These are phyloP conservation scores for Candida coquimbonensis DNA, from an alignment of 805 yeast genomes.

Conservation along the genomic window DNA sequence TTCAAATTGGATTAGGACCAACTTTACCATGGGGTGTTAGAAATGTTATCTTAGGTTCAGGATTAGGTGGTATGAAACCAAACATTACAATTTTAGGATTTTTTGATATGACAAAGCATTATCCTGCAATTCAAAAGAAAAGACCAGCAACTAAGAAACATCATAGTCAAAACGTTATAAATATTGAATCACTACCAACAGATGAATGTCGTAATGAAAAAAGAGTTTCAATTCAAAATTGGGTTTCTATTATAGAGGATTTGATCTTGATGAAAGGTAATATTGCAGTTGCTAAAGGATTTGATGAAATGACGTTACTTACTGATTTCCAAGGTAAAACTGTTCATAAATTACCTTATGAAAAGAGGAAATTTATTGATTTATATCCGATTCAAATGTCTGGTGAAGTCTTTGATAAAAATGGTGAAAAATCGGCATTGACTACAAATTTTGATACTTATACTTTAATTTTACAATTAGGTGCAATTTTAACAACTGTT, in stretches of 20 bases:
- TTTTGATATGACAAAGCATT: slow-evolving; percentile 50
- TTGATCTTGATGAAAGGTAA: slow-evolving; percentile 81
- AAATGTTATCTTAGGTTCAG: slow-evolving; percentile 86
- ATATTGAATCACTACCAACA: slow-evolving; percentile 57
- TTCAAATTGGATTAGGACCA: slow-evolving; percentile 86
- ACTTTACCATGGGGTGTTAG: slow-evolving; percentile 91
- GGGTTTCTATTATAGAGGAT: slow-evolving; percentile 93
- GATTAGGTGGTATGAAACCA: slow-evolving; percentile 98
- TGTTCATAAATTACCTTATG: slow-evolving; percentile 24
- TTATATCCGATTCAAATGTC: slow-evolving; percentile 97
- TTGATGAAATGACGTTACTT: slow-evolving; percentile 63
- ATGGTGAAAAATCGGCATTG: slow-evolving; percentile 57
- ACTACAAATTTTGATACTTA: slow-evolving; percentile 95
- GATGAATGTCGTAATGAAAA: slow-evolving; percentile 69
- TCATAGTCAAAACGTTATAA: slow-evolving; percentile 19
- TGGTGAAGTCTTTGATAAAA: slow-evolving; percentile 60
- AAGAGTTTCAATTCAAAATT: slow-evolving; percentile 63
- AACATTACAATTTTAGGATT: slow-evolving; percentile 91
- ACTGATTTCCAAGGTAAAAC: slow-evolving; percentile 19
- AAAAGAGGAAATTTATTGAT: slow-evolving; percentile 58
- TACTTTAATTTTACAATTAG: slow-evolving; percentile 86
- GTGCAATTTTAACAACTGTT: slow-evolving; percentile 88
- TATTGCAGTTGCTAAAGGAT: slow-evolving; percentile 91
- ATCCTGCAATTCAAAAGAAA: slow-evolving; percentile 8
- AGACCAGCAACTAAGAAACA: slow-evolving; percentile 4